Conservation (phyloP, 495 filamentous ascomycete species). For the Amorphotheca resinae region DNA sequence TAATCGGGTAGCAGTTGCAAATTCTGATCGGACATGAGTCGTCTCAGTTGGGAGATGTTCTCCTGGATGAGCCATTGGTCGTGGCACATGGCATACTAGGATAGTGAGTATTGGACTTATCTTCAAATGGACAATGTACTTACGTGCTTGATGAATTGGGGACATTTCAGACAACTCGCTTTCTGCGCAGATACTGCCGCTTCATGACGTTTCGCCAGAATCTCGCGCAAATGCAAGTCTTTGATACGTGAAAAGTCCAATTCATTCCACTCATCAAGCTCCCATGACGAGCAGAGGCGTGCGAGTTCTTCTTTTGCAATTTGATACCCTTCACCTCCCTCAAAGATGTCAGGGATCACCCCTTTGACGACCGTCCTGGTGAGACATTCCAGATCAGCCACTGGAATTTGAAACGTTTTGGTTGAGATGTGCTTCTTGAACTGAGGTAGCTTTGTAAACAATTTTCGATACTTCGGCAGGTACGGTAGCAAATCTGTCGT, state of each 20-base stretch:
- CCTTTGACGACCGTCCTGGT: slow-evolving; percentile 61
- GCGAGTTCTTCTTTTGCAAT: slow-evolving; percentile 48
- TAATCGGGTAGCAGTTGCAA: slow-evolving; percentile 96
- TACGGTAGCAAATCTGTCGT: slow-evolving; percentile 72
- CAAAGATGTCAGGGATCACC: slow-evolving; percentile 39
- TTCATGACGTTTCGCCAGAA: slow-evolving; percentile 52
- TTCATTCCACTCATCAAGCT: slow-evolving; percentile 66
- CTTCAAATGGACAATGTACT: slow-evolving; percentile 23
- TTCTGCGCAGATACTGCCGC: slow-evolving; percentile 45
- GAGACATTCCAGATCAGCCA: slow-evolving; percentile 68
- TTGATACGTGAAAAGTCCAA: slow-evolving; percentile 69
- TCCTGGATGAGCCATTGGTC: slow-evolving; percentile 91
- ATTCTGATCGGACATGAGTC: slow-evolving; percentile 90
- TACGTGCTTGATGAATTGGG: slow-evolving; percentile 74
- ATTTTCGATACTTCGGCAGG: slow-evolving; percentile 47
- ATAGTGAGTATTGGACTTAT: slow-evolving; percentile 5
- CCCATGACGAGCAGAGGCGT: slow-evolving; percentile 56
- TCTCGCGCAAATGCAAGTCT: slow-evolving; percentile 61
- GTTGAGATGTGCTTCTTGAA: slow-evolving; percentile 43
- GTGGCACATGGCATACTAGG: slow-evolving; percentile 76
- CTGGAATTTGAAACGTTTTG: slow-evolving; percentile 50
- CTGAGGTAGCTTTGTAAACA: slow-evolving; percentile 48
- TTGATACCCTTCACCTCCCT: slow-evolving; percentile 27
- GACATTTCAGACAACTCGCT: slow-evolving; percentile 50
- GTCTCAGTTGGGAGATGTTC: slow-evolving; percentile 72